Evolutionary conservation across 1,284 basidiomycete species (phyloP).

Genomic region (Porodaedalea pini): DNA sequence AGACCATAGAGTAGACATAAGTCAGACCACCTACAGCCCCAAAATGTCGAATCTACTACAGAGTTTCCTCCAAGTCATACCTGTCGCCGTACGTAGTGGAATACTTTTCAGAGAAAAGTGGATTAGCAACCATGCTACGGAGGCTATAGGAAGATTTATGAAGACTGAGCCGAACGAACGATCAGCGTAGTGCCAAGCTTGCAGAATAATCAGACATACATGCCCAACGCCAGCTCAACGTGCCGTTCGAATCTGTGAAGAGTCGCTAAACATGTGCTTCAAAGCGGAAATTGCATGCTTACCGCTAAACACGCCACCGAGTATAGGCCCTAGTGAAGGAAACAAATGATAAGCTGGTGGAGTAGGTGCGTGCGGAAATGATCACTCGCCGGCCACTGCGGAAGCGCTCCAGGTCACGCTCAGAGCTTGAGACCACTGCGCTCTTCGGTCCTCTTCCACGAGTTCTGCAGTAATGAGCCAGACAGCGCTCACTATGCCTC

Average conservation of each 20-base stretch:
- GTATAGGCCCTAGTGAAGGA: conserved; percentile 51
- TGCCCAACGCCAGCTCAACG: conserved; percentile 71
- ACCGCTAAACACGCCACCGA: conserved; percentile 78
- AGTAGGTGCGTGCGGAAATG: background rate
- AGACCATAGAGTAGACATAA: conserved; percentile 19
- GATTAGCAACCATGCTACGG: conserved; percentile 55
- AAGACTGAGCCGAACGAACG: conserved; percentile 48
- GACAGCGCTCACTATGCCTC: conserved; percentile 76
- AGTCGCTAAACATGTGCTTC: conserved; percentile 23
- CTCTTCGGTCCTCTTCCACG: conserved; percentile 60
- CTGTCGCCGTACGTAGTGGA: conserved; percentile 39
- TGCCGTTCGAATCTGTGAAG: conserved; percentile 25
- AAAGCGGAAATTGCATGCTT: conserved; percentile 30
- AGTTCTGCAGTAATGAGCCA: conserved; percentile 82
- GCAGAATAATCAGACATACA: conserved; percentile 47
- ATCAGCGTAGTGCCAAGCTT: conserved; percentile 6
- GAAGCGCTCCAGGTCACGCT: conserved; percentile 81
- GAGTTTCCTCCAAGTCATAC: conserved; percentile 55
- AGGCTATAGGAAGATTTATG: conserved; percentile 73
- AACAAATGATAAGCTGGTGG: background rate
- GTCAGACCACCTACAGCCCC: conserved; percentile 55
- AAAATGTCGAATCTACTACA: conserved; percentile 63
- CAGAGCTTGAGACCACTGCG: conserved; percentile 78
- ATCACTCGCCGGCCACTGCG: conserved; percentile 48
- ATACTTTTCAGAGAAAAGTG: conserved; percentile 55